A percentile compares a stretch with the other conserved stretches of the same genome.
Conservation (phyloP, 108 stramenopile species). For the Skeletonema costatum region DNA sequence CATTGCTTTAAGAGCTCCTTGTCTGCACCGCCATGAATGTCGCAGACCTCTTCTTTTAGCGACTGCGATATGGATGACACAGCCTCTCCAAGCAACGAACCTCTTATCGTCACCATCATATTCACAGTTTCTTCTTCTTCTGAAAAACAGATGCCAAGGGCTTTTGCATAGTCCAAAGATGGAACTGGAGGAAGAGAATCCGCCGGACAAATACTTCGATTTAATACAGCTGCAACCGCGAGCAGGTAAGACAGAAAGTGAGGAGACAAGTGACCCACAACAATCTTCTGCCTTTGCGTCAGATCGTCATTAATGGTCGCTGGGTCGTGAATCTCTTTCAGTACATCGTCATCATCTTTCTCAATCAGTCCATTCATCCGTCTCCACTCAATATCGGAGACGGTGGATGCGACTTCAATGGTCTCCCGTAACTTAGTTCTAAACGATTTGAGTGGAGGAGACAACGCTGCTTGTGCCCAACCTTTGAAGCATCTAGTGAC, state of each 20-base stretch:
- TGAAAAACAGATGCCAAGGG: slow-evolving; percentile 54
- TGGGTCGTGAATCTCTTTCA: slow-evolving; percentile 29
- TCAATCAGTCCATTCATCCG: slow-evolving; percentile 47
- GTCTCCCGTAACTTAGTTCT: slow-evolving; percentile 37
- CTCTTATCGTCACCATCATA: slow-evolving; percentile 68
- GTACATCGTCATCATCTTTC: slow-evolving; percentile 32
- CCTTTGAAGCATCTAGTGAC: slow-evolving; percentile 67
- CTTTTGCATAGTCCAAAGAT: slow-evolving; percentile 63
- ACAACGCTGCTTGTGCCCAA: slow-evolving; percentile 73
- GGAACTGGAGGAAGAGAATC: slow-evolving; percentile 86
- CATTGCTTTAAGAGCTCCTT: slow-evolving; percentile 30
- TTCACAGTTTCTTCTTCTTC: slow-evolving; percentile 52
- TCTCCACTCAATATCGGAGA: slow-evolving; percentile 70
- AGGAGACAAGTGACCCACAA: slow-evolving; percentile 74
- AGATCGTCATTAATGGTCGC: slow-evolving; percentile 19
- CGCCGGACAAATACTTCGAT: slow-evolving; percentile 78
- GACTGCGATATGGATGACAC: slow-evolving; percentile 33
- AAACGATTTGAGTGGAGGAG: slow-evolving; percentile 38
- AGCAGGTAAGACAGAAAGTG: slow-evolving; percentile 69
- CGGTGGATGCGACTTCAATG: slow-evolving; percentile 49
- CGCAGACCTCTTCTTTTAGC: slow-evolving; percentile 22
- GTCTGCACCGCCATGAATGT: slow-evolving; percentile 4
- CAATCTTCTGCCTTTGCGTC: not conserved
- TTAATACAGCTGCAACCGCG: slow-evolving; percentile 64
- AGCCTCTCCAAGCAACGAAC: slow-evolving; percentile 58